Conservation (phyloP, 441 rosid genomes). For the Raphanus hybrid region DNA sequence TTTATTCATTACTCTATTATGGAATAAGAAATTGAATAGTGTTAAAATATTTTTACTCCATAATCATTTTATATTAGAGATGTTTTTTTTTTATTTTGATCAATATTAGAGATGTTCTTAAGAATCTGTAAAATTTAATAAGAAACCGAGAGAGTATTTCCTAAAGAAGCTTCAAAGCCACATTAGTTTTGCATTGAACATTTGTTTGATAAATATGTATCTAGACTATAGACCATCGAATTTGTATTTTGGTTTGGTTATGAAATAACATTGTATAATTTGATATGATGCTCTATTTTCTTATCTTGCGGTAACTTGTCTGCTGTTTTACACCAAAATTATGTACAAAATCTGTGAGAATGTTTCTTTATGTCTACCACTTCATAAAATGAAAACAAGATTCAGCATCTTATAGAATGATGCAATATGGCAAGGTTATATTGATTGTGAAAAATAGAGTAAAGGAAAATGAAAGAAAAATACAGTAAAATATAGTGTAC, state of each 20-base stretch:
- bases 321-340: no score
- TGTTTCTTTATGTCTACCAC: background rate
- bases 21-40: no score
- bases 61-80: no score
- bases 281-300: no score
- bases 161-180: slow-evolving; percentile 5
- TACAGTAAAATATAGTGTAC: no score
- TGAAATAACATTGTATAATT: background rate
- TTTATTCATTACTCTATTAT: no score
- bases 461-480: background rate
- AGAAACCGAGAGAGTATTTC: background rate
- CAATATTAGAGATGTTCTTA: no score
- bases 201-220: background rate
- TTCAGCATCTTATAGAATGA: background rate
- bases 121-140: background rate
- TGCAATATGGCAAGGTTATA: background rate
- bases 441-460: background rate
- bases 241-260: background rate
- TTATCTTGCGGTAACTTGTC: no score
- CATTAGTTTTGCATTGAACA: background rate
- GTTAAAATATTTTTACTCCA: no score
- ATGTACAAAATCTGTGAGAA: background rate
- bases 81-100: no score
- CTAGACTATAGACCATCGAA: background rate
- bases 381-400: background rate